A percentile compares a stretch with the other conserved stretches of the same genome.
phyloP scores from a whole-genome alignment of 2,329 filamentous ascomycete species.

The Ceratocystis harringtonii region DNA sequence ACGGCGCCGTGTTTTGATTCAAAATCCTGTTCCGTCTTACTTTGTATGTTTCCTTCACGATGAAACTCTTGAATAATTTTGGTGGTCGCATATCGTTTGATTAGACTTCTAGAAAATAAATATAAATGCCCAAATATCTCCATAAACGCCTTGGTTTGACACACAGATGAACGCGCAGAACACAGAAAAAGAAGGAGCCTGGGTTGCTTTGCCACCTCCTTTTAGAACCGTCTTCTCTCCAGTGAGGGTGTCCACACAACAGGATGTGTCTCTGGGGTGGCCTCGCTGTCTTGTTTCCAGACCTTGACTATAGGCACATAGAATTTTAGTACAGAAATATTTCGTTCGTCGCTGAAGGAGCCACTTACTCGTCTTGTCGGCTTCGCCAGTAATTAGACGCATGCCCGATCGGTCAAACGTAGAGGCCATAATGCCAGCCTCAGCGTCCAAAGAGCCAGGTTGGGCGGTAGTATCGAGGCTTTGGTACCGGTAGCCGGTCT shows the following conservation, averaged over 20 bases:
- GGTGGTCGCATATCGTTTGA: neutral
- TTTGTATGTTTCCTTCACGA: neutral
- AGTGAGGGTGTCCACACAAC: conserved; percentile 74
- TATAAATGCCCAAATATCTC: neutral
- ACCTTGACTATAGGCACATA: conserved; percentile 52
- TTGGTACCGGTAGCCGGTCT: conserved; percentile 85
- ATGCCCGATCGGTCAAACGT: conserved; percentile 83
- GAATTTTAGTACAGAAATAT: conserved; percentile 18
- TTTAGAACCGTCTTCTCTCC: conserved; percentile 14
- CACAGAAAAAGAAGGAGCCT: neutral
- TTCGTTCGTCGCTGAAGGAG: neutral
- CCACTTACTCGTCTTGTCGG: conserved; percentile 73
- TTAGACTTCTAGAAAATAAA: neutral
- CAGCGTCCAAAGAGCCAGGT: conserved; percentile 83
- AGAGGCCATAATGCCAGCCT: conserved; percentile 86
- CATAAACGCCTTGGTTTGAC: neutral
- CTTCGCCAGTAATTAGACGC: conserved; percentile 82
- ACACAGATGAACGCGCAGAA: neutral
- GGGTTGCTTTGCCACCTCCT: neutral
- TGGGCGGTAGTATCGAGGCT: conserved; percentile 81
- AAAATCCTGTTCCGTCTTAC: too few relatives aligned
- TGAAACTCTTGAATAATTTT: neutral
- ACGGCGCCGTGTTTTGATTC: too few relatives aligned
- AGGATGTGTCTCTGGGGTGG: conserved; percentile 81
- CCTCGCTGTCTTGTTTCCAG: conserved; percentile 86